Conservation (phyloP, 2,329 filamentous ascomycete species). For the Tympanopsis confertula region DNA sequence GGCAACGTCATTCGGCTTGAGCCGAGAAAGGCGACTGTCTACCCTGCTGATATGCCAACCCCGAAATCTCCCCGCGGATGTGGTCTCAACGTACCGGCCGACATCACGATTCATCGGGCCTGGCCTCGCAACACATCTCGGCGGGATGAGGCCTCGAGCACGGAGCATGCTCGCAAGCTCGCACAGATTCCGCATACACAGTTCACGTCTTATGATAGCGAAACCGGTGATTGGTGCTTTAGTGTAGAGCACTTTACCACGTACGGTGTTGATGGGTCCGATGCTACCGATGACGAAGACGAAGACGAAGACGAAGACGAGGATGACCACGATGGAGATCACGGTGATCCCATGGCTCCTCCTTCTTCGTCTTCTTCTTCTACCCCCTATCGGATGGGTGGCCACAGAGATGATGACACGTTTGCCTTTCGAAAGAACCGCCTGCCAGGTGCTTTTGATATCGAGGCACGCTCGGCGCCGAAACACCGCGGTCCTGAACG, state of each 20-base stretch:
- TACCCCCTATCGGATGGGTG: conserved; percentile 16
- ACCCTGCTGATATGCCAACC: conserved; percentile 55
- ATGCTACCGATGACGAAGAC: conserved; percentile 25
- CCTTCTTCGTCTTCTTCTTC: conserved; percentile 11
- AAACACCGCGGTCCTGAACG: conserved; percentile 29
- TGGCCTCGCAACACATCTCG: conserved; percentile 61
- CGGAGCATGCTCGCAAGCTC: conserved; percentile 74
- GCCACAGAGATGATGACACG: conserved; percentile 39
- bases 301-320: conserved; percentile 66
- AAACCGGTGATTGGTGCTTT: conserved; percentile 82
- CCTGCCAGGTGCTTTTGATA: conserved; percentile 76
- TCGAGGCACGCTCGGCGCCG: conserved; percentile 20
- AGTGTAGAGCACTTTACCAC: conserved; percentile 93
- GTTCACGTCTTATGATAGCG: conserved; percentile 68
- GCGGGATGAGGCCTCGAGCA: conserved; percentile 51
- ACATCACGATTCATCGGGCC: conserved; percentile 79
- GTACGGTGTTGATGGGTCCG: conserved; percentile 54
- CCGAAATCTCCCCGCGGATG: conserved; percentile 77
- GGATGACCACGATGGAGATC: conserved; percentile 38
- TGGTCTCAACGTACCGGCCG: conserved; percentile 82
- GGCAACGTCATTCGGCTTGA: conserved; percentile 66
- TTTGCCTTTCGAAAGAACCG: conserved; percentile 39
- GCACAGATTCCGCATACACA: conserved; percentile 69
- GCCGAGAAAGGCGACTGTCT: conserved; percentile 76
- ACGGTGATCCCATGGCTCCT: conserved; percentile 17